A percentile compares a stretch with the other conserved stretches of the same genome.
Evolutionary conservation across 352 stramenopile species (phyloP).

Genomic region (Phytophthora sp.): DNA sequence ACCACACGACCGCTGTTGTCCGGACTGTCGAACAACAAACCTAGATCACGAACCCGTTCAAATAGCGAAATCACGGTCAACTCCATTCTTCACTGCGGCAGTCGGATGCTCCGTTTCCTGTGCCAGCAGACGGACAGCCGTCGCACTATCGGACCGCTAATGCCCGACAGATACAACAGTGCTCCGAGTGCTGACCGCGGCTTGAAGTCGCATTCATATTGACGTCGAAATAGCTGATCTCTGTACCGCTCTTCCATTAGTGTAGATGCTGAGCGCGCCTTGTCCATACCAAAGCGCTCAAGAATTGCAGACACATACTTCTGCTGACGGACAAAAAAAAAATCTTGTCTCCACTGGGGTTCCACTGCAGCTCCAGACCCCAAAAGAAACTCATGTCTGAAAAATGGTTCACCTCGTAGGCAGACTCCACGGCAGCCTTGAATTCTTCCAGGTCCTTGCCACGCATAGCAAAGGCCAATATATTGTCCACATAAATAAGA

Average conservation of each 20-base stretch:
- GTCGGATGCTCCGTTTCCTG: background rate
- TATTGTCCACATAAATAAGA: background rate
- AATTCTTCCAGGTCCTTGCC: background rate
- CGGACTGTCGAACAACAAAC: background rate
- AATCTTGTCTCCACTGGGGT: too few relatives aligned
- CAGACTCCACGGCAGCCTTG: background rate
- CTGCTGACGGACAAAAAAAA: too few relatives aligned
- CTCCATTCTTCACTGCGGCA: background rate
- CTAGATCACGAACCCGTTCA: background rate
- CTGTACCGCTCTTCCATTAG: background rate
- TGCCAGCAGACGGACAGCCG: background rate
- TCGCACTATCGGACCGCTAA: background rate
- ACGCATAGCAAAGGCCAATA: background rate
- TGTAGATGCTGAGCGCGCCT: background rate
- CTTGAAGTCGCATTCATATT: background rate
- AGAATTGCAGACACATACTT: background rate
- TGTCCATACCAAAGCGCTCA: background rate
- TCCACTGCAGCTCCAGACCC: background rate
- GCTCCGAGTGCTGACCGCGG: background rate
- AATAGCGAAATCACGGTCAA: background rate
- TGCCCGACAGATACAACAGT: background rate
- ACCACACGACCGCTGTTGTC: background rate
- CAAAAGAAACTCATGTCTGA: background rate
- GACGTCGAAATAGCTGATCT: background rate
- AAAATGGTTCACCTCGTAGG: background rate